phyloP scores from a whole-genome alignment of 768 basidiomycete species.

The Butyriboletus loyo region DNA sequence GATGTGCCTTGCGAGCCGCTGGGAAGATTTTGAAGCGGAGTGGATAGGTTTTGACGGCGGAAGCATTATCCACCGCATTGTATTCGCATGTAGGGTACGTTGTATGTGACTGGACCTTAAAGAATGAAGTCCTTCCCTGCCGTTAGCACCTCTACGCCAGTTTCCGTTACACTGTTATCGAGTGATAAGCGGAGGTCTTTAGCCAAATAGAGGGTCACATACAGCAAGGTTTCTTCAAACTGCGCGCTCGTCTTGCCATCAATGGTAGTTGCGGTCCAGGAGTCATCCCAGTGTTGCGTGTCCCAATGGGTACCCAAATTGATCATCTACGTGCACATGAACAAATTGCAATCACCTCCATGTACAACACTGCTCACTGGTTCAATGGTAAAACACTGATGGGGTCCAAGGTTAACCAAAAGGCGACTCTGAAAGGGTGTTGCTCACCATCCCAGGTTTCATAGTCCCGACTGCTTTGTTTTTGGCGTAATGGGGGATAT shows the following conservation, averaged over 20 bases:
- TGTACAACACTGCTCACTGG: slow-evolving; percentile 46
- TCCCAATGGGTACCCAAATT: slow-evolving; percentile 81
- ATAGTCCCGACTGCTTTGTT: slow-evolving; percentile 91
- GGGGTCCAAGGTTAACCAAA: slow-evolving; percentile 6
- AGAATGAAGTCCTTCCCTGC: slow-evolving; percentile 40
- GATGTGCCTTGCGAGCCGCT: slow-evolving; percentile 24
- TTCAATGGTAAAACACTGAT: slow-evolving; percentile 71
- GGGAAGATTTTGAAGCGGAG: slow-evolving; percentile 22
- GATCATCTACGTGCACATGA: slow-evolving; percentile 66
- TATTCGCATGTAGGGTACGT: slow-evolving; percentile 24
- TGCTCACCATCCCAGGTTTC: slow-evolving; percentile 87
- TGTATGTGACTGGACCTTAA: slow-evolving; percentile 17
- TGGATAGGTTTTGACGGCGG: slow-evolving; percentile 13
- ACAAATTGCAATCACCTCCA: slow-evolving; percentile 1
- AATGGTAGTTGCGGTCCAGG: slow-evolving; percentile 93
- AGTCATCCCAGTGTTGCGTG: slow-evolving; percentile 85
- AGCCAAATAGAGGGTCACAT: slow-evolving; percentile 33
- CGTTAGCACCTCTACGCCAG: slow-evolving; percentile 85
- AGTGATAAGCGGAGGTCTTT: slow-evolving; percentile 14
- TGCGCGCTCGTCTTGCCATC: slow-evolving; percentile 93
- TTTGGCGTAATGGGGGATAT: slow-evolving; percentile 92
- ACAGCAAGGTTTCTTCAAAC: slow-evolving; percentile 97
- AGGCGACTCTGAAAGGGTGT: background rate
- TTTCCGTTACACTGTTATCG: slow-evolving; percentile 75
- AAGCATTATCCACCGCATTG: slow-evolving; percentile 17